Evolutionary conservation across 148 eudicot genomes (phyloP).

Genomic region (Rhododendron kiyosumense): DNA sequence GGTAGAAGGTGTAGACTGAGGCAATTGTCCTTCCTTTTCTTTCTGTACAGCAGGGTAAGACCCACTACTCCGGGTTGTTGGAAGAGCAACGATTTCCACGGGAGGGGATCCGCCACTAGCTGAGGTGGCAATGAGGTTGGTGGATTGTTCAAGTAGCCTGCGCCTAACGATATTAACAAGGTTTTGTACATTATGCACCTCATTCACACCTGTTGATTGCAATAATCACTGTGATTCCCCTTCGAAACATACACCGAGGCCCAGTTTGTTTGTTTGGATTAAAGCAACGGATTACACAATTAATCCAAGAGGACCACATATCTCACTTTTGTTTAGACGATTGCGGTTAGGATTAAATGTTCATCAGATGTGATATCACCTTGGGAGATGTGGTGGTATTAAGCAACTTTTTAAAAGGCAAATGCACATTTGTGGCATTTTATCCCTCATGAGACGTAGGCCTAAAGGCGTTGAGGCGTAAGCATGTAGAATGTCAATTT

Average conservation of each 20-base stretch:
- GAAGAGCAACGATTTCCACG: slow-evolving; percentile 21
- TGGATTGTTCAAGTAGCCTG: slow-evolving; percentile 58
- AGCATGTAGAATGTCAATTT: background rate
- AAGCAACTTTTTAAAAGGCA: background rate
- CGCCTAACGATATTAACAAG: slow-evolving; percentile 36
- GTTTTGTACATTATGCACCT: slow-evolving; percentile 24
- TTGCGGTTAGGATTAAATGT: background rate
- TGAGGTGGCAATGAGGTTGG: slow-evolving; percentile 59
- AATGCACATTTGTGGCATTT: background rate
- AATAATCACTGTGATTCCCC: background rate
- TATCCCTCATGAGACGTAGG: background rate
- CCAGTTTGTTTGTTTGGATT: background rate
- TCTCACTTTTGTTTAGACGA: background rate
- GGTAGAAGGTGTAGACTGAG: slow-evolving; percentile 13
- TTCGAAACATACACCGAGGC: background rate
- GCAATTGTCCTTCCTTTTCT: slow-evolving; percentile 21
- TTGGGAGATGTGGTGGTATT: background rate
- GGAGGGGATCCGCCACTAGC: slow-evolving; percentile 24
- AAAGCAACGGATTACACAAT: background rate
- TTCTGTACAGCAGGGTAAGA: slow-evolving; percentile 63
- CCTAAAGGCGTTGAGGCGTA: background rate
- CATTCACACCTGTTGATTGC: slow-evolving; percentile 34
- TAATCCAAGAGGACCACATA: background rate
- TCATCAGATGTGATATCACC: background rate
- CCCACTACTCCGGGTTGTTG: slow-evolving; percentile 72